These are phyloP conservation scores for Psilocybe mexicana DNA, from an alignment of 1,284 basidiomycete genomes.

Conservation along the genomic window DNA sequence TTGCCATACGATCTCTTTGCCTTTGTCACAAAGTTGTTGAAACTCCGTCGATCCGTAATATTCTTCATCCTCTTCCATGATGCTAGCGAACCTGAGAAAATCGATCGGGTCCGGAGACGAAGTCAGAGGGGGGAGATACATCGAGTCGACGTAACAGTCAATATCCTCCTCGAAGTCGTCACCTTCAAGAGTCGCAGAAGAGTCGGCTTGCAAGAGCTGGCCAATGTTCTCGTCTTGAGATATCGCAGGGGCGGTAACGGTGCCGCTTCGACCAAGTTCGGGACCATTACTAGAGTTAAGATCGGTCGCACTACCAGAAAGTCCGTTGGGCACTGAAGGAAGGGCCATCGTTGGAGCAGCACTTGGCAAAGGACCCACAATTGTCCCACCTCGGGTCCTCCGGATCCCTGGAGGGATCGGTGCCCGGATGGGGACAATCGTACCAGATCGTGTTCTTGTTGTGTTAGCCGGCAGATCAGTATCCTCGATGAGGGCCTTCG, in stretches of 20 bases:
- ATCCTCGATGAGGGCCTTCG: not conserved
- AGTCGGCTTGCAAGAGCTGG: not conserved
- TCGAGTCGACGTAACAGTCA: slow-evolving; percentile 21
- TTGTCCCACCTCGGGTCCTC: slow-evolving; percentile 17
- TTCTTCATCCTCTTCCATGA: slow-evolving; percentile 19
- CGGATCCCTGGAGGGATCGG: slow-evolving; percentile 7
- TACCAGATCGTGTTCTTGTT: slow-evolving; percentile 40
- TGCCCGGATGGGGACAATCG: slow-evolving; percentile 29
- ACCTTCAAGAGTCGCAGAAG: not conserved
- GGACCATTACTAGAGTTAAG: not conserved
- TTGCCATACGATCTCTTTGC: slow-evolving; percentile 28
- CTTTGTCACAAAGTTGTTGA: slow-evolving; percentile 7
- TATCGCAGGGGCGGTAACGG: slow-evolving; percentile 12
- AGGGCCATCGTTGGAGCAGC: slow-evolving; percentile 9
- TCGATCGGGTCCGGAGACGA: slow-evolving; percentile 27
- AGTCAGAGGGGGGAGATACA: slow-evolving; percentile 17
- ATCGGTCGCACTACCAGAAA: not conserved
- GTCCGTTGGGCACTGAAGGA: slow-evolving; percentile 3
- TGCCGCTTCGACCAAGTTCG: slow-evolving; percentile 15
- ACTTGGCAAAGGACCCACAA: slow-evolving; percentile 19
- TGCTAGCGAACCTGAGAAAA: slow-evolving; percentile 19
- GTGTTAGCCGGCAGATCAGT: not conserved
- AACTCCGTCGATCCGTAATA: slow-evolving; percentile 1
- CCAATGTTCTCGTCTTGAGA: not conserved
- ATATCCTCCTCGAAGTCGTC: slow-evolving; percentile 7